Conservation (phyloP, 306 rosid species). For the Inga leiocalycina region DNA sequence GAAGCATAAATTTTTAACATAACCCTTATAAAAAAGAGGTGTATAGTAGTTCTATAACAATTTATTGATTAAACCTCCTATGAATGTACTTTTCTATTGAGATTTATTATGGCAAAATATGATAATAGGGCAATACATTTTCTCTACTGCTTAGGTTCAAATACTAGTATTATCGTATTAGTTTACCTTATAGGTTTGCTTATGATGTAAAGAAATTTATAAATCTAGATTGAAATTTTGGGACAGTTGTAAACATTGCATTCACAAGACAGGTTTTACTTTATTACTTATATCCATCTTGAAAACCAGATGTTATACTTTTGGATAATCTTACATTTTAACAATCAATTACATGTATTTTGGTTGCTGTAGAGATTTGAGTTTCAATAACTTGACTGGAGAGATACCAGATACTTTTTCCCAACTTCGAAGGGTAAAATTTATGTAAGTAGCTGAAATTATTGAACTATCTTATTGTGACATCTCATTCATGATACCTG, state of each 20-base stretch:
- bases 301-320: not conserved
- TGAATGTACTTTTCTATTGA: not conserved
- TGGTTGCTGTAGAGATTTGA: not conserved
- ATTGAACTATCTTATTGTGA: not conserved
- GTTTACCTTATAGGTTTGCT: not conserved
- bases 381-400: slow-evolving; percentile 7
- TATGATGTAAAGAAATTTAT: not conserved
- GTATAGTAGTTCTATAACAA: no score
- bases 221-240: not conserved
- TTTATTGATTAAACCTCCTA: not conserved
- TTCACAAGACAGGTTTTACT: not conserved
- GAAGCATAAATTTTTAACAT: not conserved
- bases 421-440: not conserved
- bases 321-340: not conserved
- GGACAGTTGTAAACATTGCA: not conserved
- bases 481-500: not conserved
- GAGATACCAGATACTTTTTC: not conserved
- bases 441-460: not conserved
- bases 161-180: not conserved
- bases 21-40: not conserved
- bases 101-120: not conserved
- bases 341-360: not conserved
- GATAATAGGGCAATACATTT: not conserved
- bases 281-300: not conserved
- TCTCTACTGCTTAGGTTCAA: not conserved